Base-by-base conservation (phyloP, 768 basidiomycete species). In the Trametes villosa region DNA sequence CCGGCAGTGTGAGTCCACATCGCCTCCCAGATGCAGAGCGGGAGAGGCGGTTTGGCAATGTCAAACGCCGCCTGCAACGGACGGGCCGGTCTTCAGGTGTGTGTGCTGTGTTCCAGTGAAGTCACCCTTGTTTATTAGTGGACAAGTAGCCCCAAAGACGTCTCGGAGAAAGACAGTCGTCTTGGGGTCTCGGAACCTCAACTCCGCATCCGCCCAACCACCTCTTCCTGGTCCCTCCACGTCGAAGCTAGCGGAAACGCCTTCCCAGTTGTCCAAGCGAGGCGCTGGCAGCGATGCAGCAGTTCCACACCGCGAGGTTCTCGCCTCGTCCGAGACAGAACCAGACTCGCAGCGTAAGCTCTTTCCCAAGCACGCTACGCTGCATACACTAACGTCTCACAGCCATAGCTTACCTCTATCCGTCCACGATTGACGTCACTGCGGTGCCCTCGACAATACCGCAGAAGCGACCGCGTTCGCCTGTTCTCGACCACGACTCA, bases 321-420 rank as follows among this genome's bases (percentile, higher is more conserved):
- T 34, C 15, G 26, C 31, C 0, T 59, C 62, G 9, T 63, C 62
- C 1, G 57, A 63, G 20, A 63, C 62, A 3, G 62, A 63, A 22
- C 47, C 53, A 27, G 62, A 63, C 9, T 54, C 57, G 6, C 57
- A 59, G 45, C 52, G 62, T 63, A 63, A 1, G 62, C 5, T 17
- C 8, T 1, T 20, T 6, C 24, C 41, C 15, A 27, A 4, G 46
- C 7, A 3, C 7, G 15, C 24, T 38, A 12, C 4, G 22, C 12
- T 8, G 1, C 5, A 6, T 18, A 27, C 30, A 2, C 56, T 49
- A 8, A 45, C 30, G 15, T n/a, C 18, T n/a, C 18, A 24, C 29
- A 63, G 62, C 62, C 13, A 44, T 59, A 17, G 33, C 53, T 1
- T 63, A 49, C 47, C 12, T 63, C 8, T 55, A 50, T 22, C 57